Evolutionary conservation across 179 eudicot species (phyloP), one percentile per base, ranked within the genome.

Genomic region (Drosera spatulata): DNA sequence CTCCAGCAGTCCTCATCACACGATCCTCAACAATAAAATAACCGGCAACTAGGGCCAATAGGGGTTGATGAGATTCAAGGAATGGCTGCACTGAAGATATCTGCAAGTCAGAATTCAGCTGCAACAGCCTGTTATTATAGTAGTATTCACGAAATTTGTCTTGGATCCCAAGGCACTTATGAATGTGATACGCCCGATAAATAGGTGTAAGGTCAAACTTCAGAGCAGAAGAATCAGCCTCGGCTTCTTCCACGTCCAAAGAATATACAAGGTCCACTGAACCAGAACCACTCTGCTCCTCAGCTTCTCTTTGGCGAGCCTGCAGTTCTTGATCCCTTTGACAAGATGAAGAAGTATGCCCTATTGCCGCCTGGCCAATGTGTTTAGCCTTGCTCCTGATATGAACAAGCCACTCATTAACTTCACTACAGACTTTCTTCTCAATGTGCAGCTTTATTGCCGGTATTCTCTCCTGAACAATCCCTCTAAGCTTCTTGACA

Each of bases 11-110:
- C 76, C 91, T 84, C 50, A 91, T 70, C 50, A 88, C 98, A 62
- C 95, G 83, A 72, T 91, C 96, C 67, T 91, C 98, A 51, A 91
- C 95, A 4, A 91, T 88, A 66, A 88, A 88, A 69, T 75, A 85
- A 38, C 98, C 98, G 2, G 84, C 95, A 61, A 84, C 72, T 58
- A 83, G 96, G 53, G 87, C 86, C 72, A 91, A 75, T 69, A 83
- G 82, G 55, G 65, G 68, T 53, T 91, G 95, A 76, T 88, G 85
- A 48, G 84, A 88, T 67, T 88, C 96, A 51, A 88, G 83, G 72
- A 91, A 91, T 2, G 88, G 75, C 57, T 82, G 89, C 2, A 77
- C 59, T 0, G 84, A 78, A 22, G 95, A 79, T 4, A 85, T 84
- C 72, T 85, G 91, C 73, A 88, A 66, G 67, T 91, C 96, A 3